These are phyloP conservation scores for Oryza brachyantha DNA, from an alignment of 176 grass and related monocot species.

Conservation along the genomic window DNA sequence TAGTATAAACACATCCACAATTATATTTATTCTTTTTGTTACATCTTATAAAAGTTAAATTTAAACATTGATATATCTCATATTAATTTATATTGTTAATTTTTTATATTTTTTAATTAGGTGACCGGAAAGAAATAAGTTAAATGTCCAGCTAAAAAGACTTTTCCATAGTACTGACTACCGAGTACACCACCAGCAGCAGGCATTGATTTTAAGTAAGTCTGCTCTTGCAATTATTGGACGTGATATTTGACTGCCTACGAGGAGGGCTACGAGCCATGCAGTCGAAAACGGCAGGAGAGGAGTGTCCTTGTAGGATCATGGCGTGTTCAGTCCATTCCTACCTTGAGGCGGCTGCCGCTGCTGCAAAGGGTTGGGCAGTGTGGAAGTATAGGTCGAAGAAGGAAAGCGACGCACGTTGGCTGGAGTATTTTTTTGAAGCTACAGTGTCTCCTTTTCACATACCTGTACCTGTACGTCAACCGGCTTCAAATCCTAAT, in stretches of 20 bases:
- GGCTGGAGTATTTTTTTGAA: background rate
- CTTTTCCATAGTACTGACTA: no score
- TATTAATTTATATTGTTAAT: no score
- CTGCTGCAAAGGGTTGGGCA: background rate
- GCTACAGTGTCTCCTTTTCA: background rate
- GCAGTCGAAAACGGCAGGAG: background rate
- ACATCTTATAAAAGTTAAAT: no score
- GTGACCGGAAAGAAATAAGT: no score
- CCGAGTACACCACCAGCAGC: background rate
- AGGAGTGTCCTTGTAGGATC: background rate
- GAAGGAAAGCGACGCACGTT: no score
- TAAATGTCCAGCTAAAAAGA: no score
- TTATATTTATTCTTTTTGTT: no score
- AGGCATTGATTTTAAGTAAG: constrained; percentile 5
- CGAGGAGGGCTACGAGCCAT: background rate
- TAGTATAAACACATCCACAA: no score
- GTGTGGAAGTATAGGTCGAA: no score
- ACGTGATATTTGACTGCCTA: background rate
- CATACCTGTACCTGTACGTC: background rate
- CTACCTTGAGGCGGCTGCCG: background rate
- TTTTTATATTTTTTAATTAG: no score
- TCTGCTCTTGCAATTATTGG: constrained; percentile 14
- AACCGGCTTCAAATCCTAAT: background rate
- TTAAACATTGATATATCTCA: no score
- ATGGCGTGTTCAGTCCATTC: background rate